Conservation (phyloP, 1,284 basidiomycete species). For the Ceratobasidium sp. region DNA sequence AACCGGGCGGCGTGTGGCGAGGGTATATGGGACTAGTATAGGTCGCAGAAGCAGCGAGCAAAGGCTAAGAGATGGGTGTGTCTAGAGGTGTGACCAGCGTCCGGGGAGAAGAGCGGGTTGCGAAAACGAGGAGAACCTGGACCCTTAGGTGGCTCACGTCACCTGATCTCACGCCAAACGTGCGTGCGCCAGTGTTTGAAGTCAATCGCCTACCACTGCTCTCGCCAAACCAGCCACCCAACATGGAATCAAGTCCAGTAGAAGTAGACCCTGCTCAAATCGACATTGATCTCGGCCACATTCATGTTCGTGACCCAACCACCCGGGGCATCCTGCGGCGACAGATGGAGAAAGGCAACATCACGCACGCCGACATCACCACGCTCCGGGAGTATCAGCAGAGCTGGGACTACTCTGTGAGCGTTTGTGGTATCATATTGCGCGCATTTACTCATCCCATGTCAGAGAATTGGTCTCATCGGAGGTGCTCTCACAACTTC, state of each 20-base stretch:
- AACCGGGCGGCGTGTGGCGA: background rate
- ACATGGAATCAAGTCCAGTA: conserved; percentile 46
- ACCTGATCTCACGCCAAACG: conserved; percentile 14
- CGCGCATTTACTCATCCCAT: conserved; percentile 50
- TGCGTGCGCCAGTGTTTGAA: background rate
- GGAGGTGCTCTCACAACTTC: conserved; percentile 49
- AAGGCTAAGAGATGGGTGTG: background rate
- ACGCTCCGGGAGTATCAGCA: conserved; percentile 17
- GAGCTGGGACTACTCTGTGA: conserved; percentile 48
- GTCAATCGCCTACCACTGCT: conserved; percentile 43
- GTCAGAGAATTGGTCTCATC: conserved; percentile 50
- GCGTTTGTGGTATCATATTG: conserved; percentile 58
- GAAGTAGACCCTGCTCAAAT: conserved; percentile 42
- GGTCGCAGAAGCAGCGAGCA: background rate
- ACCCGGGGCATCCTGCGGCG: conserved; percentile 61
- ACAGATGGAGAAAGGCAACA: conserved; percentile 62
- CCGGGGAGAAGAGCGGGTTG: background rate
- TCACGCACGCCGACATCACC: conserved; percentile 62
- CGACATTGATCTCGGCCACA: conserved; percentile 55
- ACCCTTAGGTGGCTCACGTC: conserved; percentile 34
- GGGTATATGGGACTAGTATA: conserved; percentile 1
- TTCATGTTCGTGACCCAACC: conserved; percentile 52
- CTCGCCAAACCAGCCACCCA: conserved; percentile 43
- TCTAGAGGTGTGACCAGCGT: conserved; percentile 23
- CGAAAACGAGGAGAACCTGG: conserved; percentile 29